Evolutionary conservation across 352 stramenopile species (phyloP).

Genomic region (Hyaloperonospora brassicae): DNA sequence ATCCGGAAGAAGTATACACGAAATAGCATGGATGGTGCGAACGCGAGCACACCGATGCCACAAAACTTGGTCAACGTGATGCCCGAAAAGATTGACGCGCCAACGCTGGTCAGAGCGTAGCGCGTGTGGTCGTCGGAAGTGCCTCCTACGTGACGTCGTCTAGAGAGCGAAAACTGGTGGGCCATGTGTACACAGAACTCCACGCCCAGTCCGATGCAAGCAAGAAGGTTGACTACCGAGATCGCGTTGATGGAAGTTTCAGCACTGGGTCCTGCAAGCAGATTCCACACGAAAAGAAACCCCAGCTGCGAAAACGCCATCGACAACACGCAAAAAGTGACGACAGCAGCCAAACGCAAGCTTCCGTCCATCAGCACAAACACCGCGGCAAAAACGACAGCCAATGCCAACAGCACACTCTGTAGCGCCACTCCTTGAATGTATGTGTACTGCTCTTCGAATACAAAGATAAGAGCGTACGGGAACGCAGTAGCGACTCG

Average conservation of each 20-base stretch:
- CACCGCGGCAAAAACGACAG: constrained; percentile 70
- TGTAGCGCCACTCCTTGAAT: constrained; percentile 86
- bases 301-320: constrained; percentile 74
- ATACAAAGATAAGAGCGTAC: constrained; percentile 88
- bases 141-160: constrained; percentile 36
- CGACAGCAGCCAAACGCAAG: constrained; percentile 51
- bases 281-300: constrained; percentile 80
- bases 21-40: constrained; percentile 88
- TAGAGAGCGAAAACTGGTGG: constrained; percentile 70
- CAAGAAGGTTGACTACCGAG: constrained; percentile 86
- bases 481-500: constrained; percentile 50
- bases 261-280: constrained; percentile 24
- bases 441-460: constrained; percentile 89
- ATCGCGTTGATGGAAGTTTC: constrained; percentile 86
- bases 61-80: constrained; percentile 91
- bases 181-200: constrained; percentile 88
- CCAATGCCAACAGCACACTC: constrained; percentile 73
- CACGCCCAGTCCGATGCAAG: constrained; percentile 78
- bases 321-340: constrained; percentile 70
- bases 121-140: constrained; percentile 58
- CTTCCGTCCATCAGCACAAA: constrained; percentile 72
- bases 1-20: constrained; percentile 91
- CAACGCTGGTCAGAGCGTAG: constrained; percentile 66
- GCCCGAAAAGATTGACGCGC: constrained; percentile 80
- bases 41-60: constrained; percentile 82